These are phyloP conservation scores for Backusella psychrophila DNA, from an alignment of 192 early-diverging fungal genomes.

Conservation along the genomic window DNA sequence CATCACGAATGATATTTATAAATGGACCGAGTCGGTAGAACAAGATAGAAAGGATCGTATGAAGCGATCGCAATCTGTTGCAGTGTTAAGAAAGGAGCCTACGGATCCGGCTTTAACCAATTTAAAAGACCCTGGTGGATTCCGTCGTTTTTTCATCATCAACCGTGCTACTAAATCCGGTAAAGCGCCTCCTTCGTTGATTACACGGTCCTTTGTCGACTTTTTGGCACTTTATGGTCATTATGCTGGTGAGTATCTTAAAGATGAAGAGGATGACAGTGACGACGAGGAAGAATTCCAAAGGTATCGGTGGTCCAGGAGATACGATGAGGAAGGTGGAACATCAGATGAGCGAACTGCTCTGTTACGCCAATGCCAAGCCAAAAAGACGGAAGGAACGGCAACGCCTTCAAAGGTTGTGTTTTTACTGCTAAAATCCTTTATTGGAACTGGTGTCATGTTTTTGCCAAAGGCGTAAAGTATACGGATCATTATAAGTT, in stretches of 20 bases:
- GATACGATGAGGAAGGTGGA: background rate
- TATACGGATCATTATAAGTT: background rate
- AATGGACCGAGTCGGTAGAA: slow-evolving; percentile 77
- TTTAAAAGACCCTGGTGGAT: slow-evolving; percentile 82
- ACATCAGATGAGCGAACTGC: slow-evolving; percentile 20
- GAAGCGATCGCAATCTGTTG: slow-evolving; percentile 26
- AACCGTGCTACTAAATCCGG: slow-evolving; percentile 71
- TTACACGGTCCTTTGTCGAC: slow-evolving; percentile 91
- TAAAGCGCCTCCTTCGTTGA: slow-evolving; percentile 63
- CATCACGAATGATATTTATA: slow-evolving; percentile 83
- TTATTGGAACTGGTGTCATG: slow-evolving; percentile 50
- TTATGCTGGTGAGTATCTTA: slow-evolving; percentile 90
- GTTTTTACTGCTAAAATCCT: slow-evolving; percentile 76
- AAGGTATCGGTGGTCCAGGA: background rate
- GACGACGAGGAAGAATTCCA: background rate
- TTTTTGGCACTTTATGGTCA: slow-evolving; percentile 91
- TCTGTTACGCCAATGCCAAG: slow-evolving; percentile 12
- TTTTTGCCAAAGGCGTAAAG: slow-evolving; percentile 32
- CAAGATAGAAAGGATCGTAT: slow-evolving; percentile 29
- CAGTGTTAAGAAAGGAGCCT: background rate
- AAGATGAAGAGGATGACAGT: slow-evolving; percentile 34
- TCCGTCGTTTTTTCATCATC: slow-evolving; percentile 82
- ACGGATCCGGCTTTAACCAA: slow-evolving; percentile 3
- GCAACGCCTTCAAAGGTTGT: slow-evolving; percentile 72
- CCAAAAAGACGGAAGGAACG: slow-evolving; percentile 37